phyloP scores from a whole-genome alignment of 352 stramenopile species.

The Globisporangium paddicum region DNA sequence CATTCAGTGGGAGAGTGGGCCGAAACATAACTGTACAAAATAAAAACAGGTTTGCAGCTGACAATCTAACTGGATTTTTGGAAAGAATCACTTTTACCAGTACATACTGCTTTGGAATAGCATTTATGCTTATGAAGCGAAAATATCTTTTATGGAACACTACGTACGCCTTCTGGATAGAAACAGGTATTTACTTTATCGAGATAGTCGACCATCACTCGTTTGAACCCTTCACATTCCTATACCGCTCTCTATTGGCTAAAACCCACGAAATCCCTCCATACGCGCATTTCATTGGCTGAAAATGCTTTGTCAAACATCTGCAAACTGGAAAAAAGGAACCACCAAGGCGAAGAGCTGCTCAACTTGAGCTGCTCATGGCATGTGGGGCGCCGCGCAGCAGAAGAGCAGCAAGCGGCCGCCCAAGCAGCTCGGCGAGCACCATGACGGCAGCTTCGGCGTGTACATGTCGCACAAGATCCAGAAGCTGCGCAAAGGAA shows the following conservation, averaged over 20 bases:
- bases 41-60: neutral
- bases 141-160: no score
- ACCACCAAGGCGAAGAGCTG: neutral
- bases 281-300: neutral
- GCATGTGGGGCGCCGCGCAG: neutral
- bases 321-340: neutral
- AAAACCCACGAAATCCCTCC: neutral
- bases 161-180: no score
- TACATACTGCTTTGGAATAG: no score
- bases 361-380: neutral
- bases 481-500: slow-evolving; percentile 81
- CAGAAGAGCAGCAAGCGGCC: slow-evolving; percentile 15
- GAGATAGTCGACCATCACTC: slow-evolving; percentile 1
- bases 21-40: neutral
- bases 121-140: no score
- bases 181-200: neutral
- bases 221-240: neutral
- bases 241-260: neutral
- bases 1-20: neutral
- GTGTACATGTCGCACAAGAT: slow-evolving; percentile 93
- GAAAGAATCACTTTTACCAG: no score
- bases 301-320: neutral
- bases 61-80: neutral
- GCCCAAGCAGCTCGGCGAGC: slow-evolving; percentile 58
- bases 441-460: slow-evolving; percentile 84